Evolutionary conservation across 2,329 filamentous ascomycete genomes (phyloP), one percentile per base, ranked within the genome.

Genomic region (Colletotrichum neosansevieriae): DNA sequence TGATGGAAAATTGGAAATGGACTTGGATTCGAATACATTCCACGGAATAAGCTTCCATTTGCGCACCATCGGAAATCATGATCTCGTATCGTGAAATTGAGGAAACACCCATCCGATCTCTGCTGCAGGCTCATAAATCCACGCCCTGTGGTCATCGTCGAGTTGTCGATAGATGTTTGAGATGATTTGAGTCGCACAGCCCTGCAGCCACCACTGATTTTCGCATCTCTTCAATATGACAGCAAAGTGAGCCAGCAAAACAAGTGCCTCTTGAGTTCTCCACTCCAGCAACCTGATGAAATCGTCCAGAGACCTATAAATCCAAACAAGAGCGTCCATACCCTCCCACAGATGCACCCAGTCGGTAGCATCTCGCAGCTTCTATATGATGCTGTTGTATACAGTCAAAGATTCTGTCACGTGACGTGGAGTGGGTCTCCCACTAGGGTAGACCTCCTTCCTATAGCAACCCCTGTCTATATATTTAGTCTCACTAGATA

Each of bases 71-170:
- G 21, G 21, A 24, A 15, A 2, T n/a, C 13, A 21, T 4, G 24
- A 29, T 13, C 19, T 49, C 21, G 24, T 51, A 15, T 21, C 21
- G 2, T 3, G 7, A 17, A 2, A 32, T 3, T 51, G 9, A 19
- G 66, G 61, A 10, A 58, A 38, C 11, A 69, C 34, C 66, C 66
- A 69, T 2, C 62, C 62, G 29, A 69, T 61, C 3, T 69, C 61
- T 1, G 21, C 17, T 24, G 66, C 66, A 13, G 66, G 61, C 2
- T 38, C 44, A 10, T 69, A 65, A 3, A 69, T 17, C 66, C 66
- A 69, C 1, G 21, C 2, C 13, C 19, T 69, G 12, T 69, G 66
- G 3, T 65, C 57, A 11, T 59, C 4, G 17, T 65, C 56, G 12
- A 69, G 45, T 6, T 38, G 21, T 15, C 40, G 19, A 34, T 69